phyloP scores from a whole-genome alignment of 768 basidiomycete genomes.

The Naematelia aurantialba region DNA sequence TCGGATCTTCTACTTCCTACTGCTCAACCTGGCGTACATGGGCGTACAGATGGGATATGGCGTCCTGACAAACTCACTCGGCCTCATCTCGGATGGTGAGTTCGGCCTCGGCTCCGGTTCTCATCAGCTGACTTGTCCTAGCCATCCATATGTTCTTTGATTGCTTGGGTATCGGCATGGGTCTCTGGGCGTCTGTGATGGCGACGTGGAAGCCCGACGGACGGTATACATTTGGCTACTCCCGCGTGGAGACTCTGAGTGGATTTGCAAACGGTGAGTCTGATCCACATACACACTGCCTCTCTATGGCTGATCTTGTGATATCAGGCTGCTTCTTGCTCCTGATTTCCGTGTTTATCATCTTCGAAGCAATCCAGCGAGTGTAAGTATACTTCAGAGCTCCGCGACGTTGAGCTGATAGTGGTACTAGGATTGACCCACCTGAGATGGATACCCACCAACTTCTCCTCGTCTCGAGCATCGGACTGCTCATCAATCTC shows the following conservation, averaged over 20 bases:
- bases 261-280: slow-evolving; percentile 98
- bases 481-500: slow-evolving; percentile 88
- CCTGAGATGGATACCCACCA: slow-evolving; percentile 95
- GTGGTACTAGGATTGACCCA: slow-evolving; percentile 69
- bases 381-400: slow-evolving; percentile 58
- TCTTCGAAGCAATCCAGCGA: slow-evolving; percentile 94
- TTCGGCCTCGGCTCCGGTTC: neutral
- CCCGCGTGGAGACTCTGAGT: slow-evolving; percentile 92
- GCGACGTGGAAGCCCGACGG: slow-evolving; percentile 96
- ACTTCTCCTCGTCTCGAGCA: slow-evolving; percentile 76
- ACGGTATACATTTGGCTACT: slow-evolving; percentile 92
- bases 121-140: slow-evolving; percentile 49
- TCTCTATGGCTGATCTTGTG: neutral
- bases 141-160: slow-evolving; percentile 99
- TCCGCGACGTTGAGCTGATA: neutral
- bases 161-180: slow-evolving; percentile 94
- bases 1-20: slow-evolving; percentile 93
- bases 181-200: slow-evolving; percentile 93
- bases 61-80: slow-evolving; percentile 94
- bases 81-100: slow-evolving; percentile 92
- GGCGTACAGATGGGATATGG: slow-evolving; percentile 82
- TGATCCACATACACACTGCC: no score
- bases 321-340: slow-evolving; percentile 41
- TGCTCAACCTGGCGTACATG: slow-evolving; percentile 95
- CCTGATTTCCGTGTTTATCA: slow-evolving; percentile 88